A percentile compares a stretch with the other conserved stretches of the same genome.
Conservation (phyloP, 495 filamentous ascomycete species). For the Penicillium pancosmium region DNA sequence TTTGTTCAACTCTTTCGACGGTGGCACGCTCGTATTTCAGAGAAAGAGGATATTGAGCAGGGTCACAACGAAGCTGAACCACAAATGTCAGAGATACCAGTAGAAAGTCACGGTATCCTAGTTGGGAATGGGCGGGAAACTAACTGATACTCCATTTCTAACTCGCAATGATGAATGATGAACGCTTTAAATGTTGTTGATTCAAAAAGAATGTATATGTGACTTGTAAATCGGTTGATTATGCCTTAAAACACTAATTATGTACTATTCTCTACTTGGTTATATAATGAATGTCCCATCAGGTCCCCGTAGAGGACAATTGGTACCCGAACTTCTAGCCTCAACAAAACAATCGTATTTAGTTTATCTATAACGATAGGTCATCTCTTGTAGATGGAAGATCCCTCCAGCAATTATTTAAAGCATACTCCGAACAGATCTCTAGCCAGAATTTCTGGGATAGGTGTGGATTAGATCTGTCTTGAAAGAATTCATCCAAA, state of each 20-base stretch:
- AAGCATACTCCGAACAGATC: too few relatives aligned
- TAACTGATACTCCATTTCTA: conserved; percentile 10
- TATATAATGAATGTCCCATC: background rate
- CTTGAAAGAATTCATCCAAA: too few relatives aligned
- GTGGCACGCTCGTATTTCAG: conserved; percentile 42
- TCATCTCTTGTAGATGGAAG: too few relatives aligned
- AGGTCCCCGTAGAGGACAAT: too few relatives aligned
- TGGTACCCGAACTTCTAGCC: too few relatives aligned
- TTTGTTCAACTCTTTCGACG: conserved; percentile 54
- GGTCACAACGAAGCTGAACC: conserved; percentile 5
- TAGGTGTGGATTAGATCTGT: too few relatives aligned
- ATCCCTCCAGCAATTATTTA: too few relatives aligned
- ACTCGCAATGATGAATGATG: background rate
- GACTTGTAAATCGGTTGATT: too few relatives aligned
- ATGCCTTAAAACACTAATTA: too few relatives aligned
- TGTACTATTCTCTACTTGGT: background rate
- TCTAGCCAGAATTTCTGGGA: too few relatives aligned
- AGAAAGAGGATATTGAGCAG: conserved; percentile 27
- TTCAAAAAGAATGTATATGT: background rate
- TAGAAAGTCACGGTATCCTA: conserved; percentile 7
- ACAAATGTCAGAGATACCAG: conserved; percentile 14
- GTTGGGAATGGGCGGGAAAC: conserved; percentile 2
- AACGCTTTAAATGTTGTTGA: background rate
- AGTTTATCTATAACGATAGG: too few relatives aligned
- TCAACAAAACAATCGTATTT: too few relatives aligned